Evolutionary conservation across 176 grass and related monocot species (phyloP), one percentile per base, ranked within the genome.

Genomic region (Eleusine indica): DNA sequence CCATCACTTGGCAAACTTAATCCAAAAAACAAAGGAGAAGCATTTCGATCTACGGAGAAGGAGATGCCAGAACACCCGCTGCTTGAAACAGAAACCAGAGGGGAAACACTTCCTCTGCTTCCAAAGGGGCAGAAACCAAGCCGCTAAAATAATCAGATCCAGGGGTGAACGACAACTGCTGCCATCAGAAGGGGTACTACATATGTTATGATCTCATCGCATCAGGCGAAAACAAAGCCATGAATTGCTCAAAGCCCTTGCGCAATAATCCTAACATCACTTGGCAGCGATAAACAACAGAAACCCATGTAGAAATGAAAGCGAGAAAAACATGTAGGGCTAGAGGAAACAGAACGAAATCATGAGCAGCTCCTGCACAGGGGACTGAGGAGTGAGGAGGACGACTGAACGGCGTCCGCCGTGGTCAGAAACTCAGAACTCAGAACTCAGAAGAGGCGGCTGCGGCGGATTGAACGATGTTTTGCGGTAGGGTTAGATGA

Each of bases 191-290:
- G 86, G 86, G 85, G 73, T 4, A 30, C 5, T 73, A 75, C 6
- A 82, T 68, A 78, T 7, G 47, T 43, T 85, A 38, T 77, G 78
- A 94, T 91, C 83, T 91, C 91, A 91, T 80, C 57, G 86, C 88
- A 80, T 83, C 68, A 79, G 88, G 86, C 80, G 73, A 60, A 77
- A 82, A 80, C 42, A 71, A 42, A 25, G 64, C 81, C 85, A 73
- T 18, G 38, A 84, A 74, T 61, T 80, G 82, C 85, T 93, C 88
- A 86, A 88, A 91, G 78, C 91, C 91, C 85, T 93, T 93, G 88
- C 88, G 82, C 91, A 93, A 88, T 88, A 84, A 72, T 73, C 86
- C 86, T 80, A 86, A 44, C 86, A 88, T 91, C 91, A 94, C 61
- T 58, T 88, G 91, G 86, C 82, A 88, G 64, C 19, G 65, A 62